phyloP scores from a whole-genome alignment of 805 yeast species.

The Torulaspora microellipsoides region DNA sequence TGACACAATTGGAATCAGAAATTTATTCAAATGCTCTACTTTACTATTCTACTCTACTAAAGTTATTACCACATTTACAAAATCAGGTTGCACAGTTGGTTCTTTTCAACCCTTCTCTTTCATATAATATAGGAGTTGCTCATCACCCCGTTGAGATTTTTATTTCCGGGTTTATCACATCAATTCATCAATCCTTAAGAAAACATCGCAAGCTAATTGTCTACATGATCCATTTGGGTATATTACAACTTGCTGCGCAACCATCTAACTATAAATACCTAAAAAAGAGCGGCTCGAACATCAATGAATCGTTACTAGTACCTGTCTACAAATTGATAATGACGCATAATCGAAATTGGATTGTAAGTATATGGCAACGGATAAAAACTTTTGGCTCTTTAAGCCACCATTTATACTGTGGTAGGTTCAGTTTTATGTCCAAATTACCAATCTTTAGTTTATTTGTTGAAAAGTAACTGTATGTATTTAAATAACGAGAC shows the following conservation, averaged over 20 bases:
- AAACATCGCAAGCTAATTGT: slow-evolving; percentile 13
- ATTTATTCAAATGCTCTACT: slow-evolving; percentile 24
- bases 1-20: slow-evolving; percentile 22
- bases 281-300: slow-evolving; percentile 23
- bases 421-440: slow-evolving; percentile 20
- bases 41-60: slow-evolving; percentile 21
- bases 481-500: no score
- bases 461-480: slow-evolving; percentile 1
- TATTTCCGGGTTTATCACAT: slow-evolving; percentile 25
- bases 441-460: slow-evolving; percentile 4
- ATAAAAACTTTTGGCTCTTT: slow-evolving; percentile 16
- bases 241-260: slow-evolving; percentile 30
- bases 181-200: slow-evolving; percentile 19
- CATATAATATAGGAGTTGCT: slow-evolving; percentile 21
- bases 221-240: slow-evolving; percentile 27
- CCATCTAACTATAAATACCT: slow-evolving; percentile 33
- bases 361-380: slow-evolving; percentile 12
- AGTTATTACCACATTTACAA: slow-evolving; percentile 22
- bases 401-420: slow-evolving; percentile 17
- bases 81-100: slow-evolving; percentile 21
- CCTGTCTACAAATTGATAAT: slow-evolving; percentile 29
- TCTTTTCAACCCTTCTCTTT: slow-evolving; percentile 29
- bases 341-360: slow-evolving; percentile 19
- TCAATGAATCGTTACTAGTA: slow-evolving; percentile 19
- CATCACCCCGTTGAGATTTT: slow-evolving; percentile 30